Conservation (phyloP, 1,284 basidiomycete species). For the Pascua guehoae region DNA sequence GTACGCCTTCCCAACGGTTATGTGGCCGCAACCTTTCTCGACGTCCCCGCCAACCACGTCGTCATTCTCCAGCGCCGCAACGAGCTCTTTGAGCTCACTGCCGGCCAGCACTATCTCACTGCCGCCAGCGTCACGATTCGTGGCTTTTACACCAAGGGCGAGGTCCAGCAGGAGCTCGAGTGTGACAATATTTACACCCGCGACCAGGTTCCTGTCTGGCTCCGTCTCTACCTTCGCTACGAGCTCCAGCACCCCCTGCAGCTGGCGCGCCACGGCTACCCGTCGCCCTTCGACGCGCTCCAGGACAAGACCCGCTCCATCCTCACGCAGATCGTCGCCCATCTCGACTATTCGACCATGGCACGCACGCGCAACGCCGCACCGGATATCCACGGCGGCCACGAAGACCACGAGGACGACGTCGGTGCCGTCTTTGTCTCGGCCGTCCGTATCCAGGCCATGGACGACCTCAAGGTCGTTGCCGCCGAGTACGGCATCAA, state of each 20-base stretch:
- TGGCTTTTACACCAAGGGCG: conserved; percentile 12
- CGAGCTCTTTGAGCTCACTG: conserved; percentile 12
- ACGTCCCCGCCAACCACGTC: conserved; percentile 17
- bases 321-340: conserved; percentile 16
- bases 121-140: conserved; percentile 8
- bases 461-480: conserved; percentile 16
- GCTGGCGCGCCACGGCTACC: conserved; percentile 16
- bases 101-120: conserved; percentile 18
- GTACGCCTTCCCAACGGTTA: conserved; percentile 11
- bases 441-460: conserved; percentile 15
- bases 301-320: conserved; percentile 20
- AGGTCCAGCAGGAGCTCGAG: conserved; percentile 19
- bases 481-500: conserved; percentile 17
- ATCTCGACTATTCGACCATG: conserved; percentile 15
- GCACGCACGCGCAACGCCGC: conserved; percentile 13
- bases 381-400: conserved; percentile 1
- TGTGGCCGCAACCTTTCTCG: conserved; percentile 16
- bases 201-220: conserved; percentile 18
- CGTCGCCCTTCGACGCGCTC: conserved; percentile 17
- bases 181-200: conserved; percentile 16
- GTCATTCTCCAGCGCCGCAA: conserved; percentile 16
- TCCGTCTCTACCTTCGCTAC: conserved; percentile 17
- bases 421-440: conserved; percentile 13
- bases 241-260: conserved; percentile 10
- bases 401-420: conserved; percentile 6